phyloP scores from a whole-genome alignment of 768 basidiomycete species.

The Inosperma sp. region DNA sequence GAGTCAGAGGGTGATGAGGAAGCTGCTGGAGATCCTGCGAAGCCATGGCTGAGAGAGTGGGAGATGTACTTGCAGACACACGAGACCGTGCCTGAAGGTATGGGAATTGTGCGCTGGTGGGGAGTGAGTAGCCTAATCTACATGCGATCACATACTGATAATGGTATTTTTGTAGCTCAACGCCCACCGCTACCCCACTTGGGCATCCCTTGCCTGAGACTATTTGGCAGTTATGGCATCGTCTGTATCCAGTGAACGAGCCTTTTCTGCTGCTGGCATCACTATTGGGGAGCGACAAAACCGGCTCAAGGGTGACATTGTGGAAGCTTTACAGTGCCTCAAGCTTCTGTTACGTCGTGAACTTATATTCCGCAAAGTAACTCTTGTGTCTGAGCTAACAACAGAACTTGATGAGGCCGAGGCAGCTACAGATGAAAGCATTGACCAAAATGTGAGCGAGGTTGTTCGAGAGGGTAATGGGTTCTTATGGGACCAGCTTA shows the following conservation, averaged over 20 bases:
- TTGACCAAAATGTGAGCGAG: background rate
- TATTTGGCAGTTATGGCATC: constrained; percentile 4
- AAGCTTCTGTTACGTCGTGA: constrained; percentile 9
- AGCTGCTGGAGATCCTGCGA: background rate
- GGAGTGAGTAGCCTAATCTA: background rate
- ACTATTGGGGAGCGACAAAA: constrained; percentile 25
- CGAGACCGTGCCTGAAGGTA: background rate
- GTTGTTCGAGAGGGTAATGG: background rate
- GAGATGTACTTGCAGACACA: background rate
- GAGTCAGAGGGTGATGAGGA: background rate
- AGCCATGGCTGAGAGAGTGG: background rate
- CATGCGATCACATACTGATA: background rate
- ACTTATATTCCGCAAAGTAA: constrained; percentile 6
- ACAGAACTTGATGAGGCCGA: background rate
- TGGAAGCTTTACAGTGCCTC: constrained; percentile 14
- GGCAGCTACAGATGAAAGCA: background rate
- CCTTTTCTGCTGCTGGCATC: constrained; percentile 38
- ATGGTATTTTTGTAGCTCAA: background rate
- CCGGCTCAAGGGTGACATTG: constrained; percentile 11
- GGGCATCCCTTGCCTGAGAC: background rate
- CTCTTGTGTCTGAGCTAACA: background rate
- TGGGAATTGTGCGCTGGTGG: constrained; percentile 5
- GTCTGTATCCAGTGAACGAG: constrained; percentile 33
- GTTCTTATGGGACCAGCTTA: background rate
- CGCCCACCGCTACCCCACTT: background rate